A percentile compares a stretch with the other conserved stretches of the same genome.
These are phyloP conservation scores for Postia placenta DNA, from an alignment of 768 basidiomycete genomes.

Conservation along the genomic window DNA sequence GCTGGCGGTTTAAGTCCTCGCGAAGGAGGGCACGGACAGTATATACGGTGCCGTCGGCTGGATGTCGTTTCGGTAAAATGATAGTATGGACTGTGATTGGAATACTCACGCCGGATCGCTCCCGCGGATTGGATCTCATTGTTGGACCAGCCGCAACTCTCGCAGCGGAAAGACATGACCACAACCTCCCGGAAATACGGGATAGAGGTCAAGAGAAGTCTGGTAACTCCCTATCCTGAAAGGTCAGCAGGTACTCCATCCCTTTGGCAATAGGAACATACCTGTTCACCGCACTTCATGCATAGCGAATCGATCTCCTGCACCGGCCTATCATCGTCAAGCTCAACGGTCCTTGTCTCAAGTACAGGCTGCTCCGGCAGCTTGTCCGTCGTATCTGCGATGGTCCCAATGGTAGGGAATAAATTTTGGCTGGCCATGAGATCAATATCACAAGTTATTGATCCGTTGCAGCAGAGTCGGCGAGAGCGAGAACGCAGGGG, in stretches of 20 bases:
- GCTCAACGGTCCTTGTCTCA: constrained; percentile 17
- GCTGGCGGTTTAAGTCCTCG: constrained; percentile 83
- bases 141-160: constrained; percentile 83
- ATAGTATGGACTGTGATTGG: neutral
- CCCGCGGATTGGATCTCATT: constrained; percentile 95
- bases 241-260: neutral
- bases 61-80: too few species aligned
- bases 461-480: neutral
- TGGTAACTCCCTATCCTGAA: constrained; percentile 70
- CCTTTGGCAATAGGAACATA: constrained; percentile 19
- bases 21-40: constrained; percentile 71
- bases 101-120: constrained; percentile 65
- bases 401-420: constrained; percentile 24
- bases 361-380: constrained; percentile 11
- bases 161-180: constrained; percentile 94
- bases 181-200: constrained; percentile 95
- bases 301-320: constrained; percentile 89
- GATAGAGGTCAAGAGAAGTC: constrained; percentile 87
- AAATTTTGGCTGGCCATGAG: constrained; percentile 18
- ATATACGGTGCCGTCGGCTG: constrained; percentile 81
- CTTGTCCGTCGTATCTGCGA: constrained; percentile 21
- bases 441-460: neutral
- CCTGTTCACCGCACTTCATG: constrained; percentile 91
- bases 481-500: neutral
- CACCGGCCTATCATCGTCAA: constrained; percentile 61